A percentile compares a stretch with the other conserved stretches of the same genome.
Evolutionary conservation across 2,329 filamentous ascomycete species (phyloP).

Genomic region (Claviceps sp.): DNA sequence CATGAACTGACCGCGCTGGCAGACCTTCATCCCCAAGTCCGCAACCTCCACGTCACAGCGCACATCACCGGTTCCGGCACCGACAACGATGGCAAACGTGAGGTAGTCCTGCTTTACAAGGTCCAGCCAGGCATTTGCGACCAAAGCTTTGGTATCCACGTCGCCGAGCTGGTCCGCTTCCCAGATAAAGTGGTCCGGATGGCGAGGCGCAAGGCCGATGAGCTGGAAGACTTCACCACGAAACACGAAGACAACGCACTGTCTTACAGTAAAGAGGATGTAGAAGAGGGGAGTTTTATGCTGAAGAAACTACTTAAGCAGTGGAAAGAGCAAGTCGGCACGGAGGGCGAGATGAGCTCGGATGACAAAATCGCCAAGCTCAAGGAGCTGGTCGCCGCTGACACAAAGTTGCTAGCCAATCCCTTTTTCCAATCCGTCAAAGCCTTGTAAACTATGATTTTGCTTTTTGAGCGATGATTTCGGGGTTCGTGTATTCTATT

Average conservation of each 20-base stretch:
- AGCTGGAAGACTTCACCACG: constrained; percentile 86
- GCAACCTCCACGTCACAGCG: constrained; percentile 90
- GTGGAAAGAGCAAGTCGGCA: constrained; percentile 70
- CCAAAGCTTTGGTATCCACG: constrained; percentile 96
- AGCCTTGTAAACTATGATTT: constrained; percentile 27
- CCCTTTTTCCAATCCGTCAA: constrained; percentile 59
- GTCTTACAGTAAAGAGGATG: constrained; percentile 67
- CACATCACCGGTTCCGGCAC: constrained; percentile 55
- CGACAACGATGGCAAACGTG: constrained; percentile 42
- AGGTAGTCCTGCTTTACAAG: constrained; percentile 94
- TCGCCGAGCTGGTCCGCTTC: constrained; percentile 91
- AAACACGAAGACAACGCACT: constrained; percentile 53
- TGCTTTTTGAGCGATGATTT: background rate
- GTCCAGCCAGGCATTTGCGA: constrained; percentile 92
- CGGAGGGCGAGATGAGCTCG: constrained; percentile 43
- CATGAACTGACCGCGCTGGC: constrained; percentile 90
- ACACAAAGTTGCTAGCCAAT: constrained; percentile 50
- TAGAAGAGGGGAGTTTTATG: constrained; percentile 75
- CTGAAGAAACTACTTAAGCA: constrained; percentile 70
- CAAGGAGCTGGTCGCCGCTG: constrained; percentile 63
- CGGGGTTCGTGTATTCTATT: background rate
- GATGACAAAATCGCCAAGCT: constrained; percentile 69
- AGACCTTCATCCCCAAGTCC: constrained; percentile 74
- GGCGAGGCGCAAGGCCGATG: constrained; percentile 98
- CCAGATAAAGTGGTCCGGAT: constrained; percentile 95